Evolutionary conservation across 75 land plant genomes (phyloP).

Genomic region (Sequoia sempervirens): DNA sequence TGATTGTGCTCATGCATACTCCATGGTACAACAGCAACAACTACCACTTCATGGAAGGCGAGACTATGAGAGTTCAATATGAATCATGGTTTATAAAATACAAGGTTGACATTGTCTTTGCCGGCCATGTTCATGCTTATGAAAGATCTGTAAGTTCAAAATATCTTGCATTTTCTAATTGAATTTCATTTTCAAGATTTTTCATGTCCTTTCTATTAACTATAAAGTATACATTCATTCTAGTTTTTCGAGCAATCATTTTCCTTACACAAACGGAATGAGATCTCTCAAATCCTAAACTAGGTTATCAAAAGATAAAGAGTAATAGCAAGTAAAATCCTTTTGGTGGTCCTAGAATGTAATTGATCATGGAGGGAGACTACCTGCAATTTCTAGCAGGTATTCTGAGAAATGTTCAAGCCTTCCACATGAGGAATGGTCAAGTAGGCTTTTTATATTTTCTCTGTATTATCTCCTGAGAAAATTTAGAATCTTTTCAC

Average conservation of each 20-base stretch:
- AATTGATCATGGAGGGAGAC: neutral
- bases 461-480: neutral
- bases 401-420: neutral
- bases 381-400: neutral
- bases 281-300: neutral
- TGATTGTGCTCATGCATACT: slow-evolving; percentile 71
- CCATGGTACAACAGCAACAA: slow-evolving; percentile 88
- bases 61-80: slow-evolving; percentile 67
- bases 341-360: neutral
- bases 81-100: slow-evolving; percentile 68
- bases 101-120: slow-evolving; percentile 76
- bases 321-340: neutral
- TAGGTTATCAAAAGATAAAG: neutral
- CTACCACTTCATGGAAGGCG: slow-evolving; percentile 88
- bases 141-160: slow-evolving; percentile 65
- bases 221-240: neutral
- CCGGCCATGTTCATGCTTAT: slow-evolving; percentile 95
- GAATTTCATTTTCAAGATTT: neutral
- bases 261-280: neutral
- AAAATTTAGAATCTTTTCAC: neutral
- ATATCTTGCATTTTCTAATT: neutral
- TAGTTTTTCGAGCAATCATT: neutral
- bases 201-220: neutral
- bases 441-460: neutral
- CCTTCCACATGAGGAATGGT: neutral